These are phyloP conservation scores for Nakaseomyces bracarensis DNA, from an alignment of 1,139 yeast species.

Conservation along the genomic window DNA sequence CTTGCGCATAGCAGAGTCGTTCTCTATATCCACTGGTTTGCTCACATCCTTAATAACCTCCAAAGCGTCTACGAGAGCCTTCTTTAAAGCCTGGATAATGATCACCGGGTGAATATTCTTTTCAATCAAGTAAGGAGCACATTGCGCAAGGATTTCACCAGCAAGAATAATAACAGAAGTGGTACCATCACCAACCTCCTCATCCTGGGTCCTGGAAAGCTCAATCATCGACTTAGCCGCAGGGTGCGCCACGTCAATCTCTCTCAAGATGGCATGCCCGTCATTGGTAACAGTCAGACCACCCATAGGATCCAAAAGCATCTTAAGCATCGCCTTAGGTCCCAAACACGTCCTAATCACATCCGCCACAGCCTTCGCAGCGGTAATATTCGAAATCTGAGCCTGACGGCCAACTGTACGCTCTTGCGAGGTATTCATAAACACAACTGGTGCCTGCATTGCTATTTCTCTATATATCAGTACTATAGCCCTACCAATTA, in stretches of 20 bases:
- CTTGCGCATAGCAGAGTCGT: conserved; percentile 80
- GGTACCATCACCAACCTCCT: conserved; percentile 98
- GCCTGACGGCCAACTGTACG: conserved; percentile 97
- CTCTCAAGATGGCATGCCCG: conserved; percentile 89
- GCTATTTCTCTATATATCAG: conserved; percentile 10
- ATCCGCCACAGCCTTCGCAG: conserved; percentile 97
- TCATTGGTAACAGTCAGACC: conserved; percentile 96
- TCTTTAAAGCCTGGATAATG: conserved; percentile 87
- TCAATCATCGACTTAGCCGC: conserved; percentile 99
- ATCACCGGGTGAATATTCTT: conserved; percentile 95
- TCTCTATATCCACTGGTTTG: conserved; percentile 70
- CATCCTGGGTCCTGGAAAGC: conserved; percentile 94
- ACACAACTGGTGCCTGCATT: conserved; percentile 72
- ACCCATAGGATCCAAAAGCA: conserved; percentile 98
- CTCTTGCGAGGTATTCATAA: conserved; percentile 77
- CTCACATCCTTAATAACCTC: conserved; percentile 81
- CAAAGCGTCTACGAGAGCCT: conserved; percentile 84
- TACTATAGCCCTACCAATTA: conserved; percentile 7
- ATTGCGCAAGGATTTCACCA: conserved; percentile 93
- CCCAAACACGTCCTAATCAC: conserved; percentile 96
- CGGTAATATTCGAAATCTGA: conserved; percentile 91
- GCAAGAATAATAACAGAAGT: conserved; percentile 92
- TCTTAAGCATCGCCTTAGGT: conserved; percentile 73
- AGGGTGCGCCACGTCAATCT: conserved; percentile 90
- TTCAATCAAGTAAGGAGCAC: conserved; percentile 82